Conservation (phyloP, 352 stramenopile genomes). For the Globisporangium megalacanthum region DNA sequence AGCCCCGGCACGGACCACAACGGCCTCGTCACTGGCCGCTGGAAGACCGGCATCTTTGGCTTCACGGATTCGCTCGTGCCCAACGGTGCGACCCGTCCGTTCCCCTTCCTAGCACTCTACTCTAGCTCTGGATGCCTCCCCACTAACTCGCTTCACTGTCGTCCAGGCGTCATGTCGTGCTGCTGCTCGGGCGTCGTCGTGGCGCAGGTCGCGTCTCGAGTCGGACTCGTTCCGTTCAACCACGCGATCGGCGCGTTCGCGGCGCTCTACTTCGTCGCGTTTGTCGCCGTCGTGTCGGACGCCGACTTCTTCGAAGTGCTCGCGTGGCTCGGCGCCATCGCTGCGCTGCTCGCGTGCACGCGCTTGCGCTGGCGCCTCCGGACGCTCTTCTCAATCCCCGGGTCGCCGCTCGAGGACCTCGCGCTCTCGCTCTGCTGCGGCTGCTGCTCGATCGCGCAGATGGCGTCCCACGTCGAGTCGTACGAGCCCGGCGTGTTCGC, state of each 20-base stretch:
- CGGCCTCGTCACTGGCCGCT: constrained; percentile 62
- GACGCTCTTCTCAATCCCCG: constrained; percentile 55
- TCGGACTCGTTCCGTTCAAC: constrained; percentile 56
- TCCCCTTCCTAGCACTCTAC: not conserved
- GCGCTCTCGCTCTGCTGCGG: constrained; percentile 48
- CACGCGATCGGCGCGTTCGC: constrained; percentile 45
- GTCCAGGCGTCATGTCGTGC: constrained; percentile 52
- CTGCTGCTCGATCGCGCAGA: constrained; percentile 74
- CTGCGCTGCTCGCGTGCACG: constrained; percentile 31
- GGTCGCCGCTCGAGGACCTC: constrained; percentile 45
- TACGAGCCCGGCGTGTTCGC: constrained; percentile 61
- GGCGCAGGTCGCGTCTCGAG: constrained; percentile 51
- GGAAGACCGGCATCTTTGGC: constrained; percentile 70
- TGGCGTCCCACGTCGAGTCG: constrained; percentile 75
- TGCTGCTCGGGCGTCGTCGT: constrained; percentile 58
- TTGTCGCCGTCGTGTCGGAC: constrained; percentile 24
- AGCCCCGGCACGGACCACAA: constrained; percentile 53
- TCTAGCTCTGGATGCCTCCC: not conserved
- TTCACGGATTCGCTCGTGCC: constrained; percentile 61
- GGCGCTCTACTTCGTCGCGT: constrained; percentile 43
- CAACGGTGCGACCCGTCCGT: constrained; percentile 45
- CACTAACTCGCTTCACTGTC: not conserved
- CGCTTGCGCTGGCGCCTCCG: constrained; percentile 59
- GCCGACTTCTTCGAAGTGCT: constrained; percentile 48
- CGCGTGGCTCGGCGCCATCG: constrained; percentile 31